Evolutionary conservation across 2,329 filamentous ascomycete species (phyloP).

Genomic region (Fusarium vanettenii): DNA sequence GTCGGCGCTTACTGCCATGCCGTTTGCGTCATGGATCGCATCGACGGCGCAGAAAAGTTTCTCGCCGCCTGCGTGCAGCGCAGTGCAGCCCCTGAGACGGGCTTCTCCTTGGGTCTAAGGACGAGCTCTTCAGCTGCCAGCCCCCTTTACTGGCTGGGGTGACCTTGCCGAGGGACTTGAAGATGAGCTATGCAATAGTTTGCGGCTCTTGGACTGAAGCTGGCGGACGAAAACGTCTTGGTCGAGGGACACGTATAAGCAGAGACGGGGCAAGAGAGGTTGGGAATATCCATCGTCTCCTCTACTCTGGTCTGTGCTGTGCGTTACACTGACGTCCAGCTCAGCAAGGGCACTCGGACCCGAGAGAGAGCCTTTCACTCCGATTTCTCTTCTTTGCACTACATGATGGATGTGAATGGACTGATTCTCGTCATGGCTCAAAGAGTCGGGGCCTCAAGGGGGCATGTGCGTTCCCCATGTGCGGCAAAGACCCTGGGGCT

Average conservation of each 20-base stretch:
- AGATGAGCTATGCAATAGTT: constrained; percentile 1
- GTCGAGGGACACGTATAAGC: constrained; percentile 9
- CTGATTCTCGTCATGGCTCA: constrained; percentile 21
- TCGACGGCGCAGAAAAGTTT: constrained; percentile 28
- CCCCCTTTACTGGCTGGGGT: constrained; percentile 8
- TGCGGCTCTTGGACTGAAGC: neutral
- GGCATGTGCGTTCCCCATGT: constrained; percentile 17
- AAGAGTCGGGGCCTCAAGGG: constrained; percentile 8
- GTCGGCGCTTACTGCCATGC: constrained; percentile 15
- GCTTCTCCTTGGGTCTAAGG: constrained; percentile 1
- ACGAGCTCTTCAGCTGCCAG: constrained; percentile 1
- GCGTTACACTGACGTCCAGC: constrained; percentile 15
- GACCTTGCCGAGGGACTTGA: constrained; percentile 2
- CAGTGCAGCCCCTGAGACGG: constrained; percentile 7
- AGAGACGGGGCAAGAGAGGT: constrained; percentile 14
- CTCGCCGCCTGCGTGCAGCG: constrained; percentile 17
- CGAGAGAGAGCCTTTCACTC: constrained; percentile 11
- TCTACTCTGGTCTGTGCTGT: constrained; percentile 12
- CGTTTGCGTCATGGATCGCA: constrained; percentile 7
- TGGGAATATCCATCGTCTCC: constrained; percentile 8
- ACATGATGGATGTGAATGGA: constrained; percentile 17
- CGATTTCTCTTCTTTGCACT: neutral
- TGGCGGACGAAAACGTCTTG: neutral
- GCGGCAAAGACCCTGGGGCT: neutral
- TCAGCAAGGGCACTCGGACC: constrained; percentile 15